These are phyloP conservation scores for Boletus rubescentipes DNA, from an alignment of 768 basidiomycete genomes.

Conservation along the genomic window DNA sequence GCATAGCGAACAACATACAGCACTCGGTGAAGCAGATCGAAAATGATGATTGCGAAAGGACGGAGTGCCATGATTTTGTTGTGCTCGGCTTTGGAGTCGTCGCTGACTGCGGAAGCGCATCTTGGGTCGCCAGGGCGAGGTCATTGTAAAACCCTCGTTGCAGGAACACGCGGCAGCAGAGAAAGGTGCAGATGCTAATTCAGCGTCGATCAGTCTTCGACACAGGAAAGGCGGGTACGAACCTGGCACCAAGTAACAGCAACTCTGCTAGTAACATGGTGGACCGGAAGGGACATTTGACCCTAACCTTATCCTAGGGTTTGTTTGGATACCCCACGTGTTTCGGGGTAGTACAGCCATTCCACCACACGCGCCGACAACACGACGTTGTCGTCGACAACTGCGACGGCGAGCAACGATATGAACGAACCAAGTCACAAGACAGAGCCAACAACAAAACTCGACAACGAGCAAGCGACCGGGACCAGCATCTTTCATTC, in stretches of 20 bases:
- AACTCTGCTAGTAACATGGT: constrained; percentile 17
- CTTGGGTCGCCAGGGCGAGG: constrained; percentile 39
- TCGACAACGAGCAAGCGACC: constrained; percentile 27
- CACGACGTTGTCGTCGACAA: constrained; percentile 12
- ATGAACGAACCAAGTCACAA: constrained; percentile 34
- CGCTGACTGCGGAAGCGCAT: constrained; percentile 24
- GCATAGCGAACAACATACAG: constrained; percentile 65
- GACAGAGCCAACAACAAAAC: constrained; percentile 29
- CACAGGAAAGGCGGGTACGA: not conserved
- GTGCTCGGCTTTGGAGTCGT: constrained; percentile 19
- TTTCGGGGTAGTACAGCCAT: constrained; percentile 2
- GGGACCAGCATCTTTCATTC: constrained; percentile 28
- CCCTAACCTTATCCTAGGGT: constrained; percentile 35
- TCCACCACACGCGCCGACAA: not conserved
- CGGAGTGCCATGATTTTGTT: constrained; percentile 47
- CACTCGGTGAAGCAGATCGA: constrained; percentile 74
- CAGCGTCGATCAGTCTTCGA: not conserved
- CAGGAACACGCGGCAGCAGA: constrained; percentile 59
- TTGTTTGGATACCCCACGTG: constrained; percentile 17
- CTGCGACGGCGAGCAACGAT: constrained; percentile 19
- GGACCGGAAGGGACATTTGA: constrained; percentile 6
- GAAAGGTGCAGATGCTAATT: constrained; percentile 49
- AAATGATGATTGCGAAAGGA: constrained; percentile 58
- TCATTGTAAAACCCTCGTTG: constrained; percentile 59
- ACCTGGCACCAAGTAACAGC: constrained; percentile 22